Conservation (phyloP, 257 asterid genomes). For the Primulina eburnea region DNA sequence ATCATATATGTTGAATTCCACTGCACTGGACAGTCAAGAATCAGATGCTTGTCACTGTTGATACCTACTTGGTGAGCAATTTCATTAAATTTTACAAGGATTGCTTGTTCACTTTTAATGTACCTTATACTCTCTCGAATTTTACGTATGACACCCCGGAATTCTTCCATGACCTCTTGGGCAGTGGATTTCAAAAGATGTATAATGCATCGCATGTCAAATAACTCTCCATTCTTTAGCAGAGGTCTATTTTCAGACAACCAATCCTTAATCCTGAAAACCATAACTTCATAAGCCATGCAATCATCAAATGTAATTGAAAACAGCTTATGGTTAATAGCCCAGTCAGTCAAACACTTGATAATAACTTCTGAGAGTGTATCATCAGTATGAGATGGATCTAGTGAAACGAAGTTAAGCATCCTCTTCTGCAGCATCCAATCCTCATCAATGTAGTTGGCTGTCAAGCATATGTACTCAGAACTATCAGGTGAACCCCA, state of each 20-base stretch:
- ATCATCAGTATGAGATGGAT: conserved; percentile 67
- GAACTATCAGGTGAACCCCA: conserved; percentile 72
- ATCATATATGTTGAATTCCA: conserved; percentile 80
- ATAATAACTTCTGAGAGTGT: conserved; percentile 65
- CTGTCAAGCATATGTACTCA: conserved; percentile 67
- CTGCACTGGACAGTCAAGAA: conserved; percentile 64
- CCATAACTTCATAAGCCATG: conserved; percentile 54
- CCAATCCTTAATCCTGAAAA: conserved; percentile 73
- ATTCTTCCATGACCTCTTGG: conserved; percentile 61
- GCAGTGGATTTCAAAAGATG: conserved; percentile 72
- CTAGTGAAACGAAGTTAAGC: conserved; percentile 70
- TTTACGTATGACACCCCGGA: conserved; percentile 55
- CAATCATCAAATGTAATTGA: conserved; percentile 87
- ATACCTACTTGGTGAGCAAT: conserved; percentile 65
- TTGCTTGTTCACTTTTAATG: conserved; percentile 62
- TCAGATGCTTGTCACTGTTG: conserved; percentile 46
- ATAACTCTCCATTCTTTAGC: conserved; percentile 67
- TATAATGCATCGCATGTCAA: conserved; percentile 66
- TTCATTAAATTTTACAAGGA: conserved; percentile 60
- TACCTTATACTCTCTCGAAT: conserved; percentile 69
- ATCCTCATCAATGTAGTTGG: conserved; percentile 68
- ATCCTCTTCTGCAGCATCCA: conserved; percentile 88
- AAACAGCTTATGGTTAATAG: conserved; percentile 68
- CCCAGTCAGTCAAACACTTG: conserved; percentile 79
- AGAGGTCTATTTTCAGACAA: conserved; percentile 68